Conservation (phyloP, 352 stramenopile genomes). For the Phytophthora fragariae region DNA sequence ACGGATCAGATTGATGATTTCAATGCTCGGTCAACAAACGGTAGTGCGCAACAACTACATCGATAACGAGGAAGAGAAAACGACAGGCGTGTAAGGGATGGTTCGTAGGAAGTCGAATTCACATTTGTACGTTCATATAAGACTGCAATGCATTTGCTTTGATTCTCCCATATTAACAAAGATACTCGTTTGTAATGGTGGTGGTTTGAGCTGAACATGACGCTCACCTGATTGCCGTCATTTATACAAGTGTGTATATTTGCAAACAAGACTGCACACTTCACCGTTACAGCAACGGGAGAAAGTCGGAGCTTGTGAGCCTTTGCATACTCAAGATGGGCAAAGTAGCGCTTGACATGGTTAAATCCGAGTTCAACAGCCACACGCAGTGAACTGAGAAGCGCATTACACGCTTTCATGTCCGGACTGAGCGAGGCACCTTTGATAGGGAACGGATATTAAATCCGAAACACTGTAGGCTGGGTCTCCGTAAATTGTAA, state of each 20-base stretch:
- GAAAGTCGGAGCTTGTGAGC: neutral
- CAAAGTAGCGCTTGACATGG: neutral
- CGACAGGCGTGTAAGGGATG: too few species aligned
- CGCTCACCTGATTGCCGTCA: too few species aligned
- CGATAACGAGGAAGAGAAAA: too few species aligned
- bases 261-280: neutral
- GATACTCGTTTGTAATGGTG: neutral
- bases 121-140: too few species aligned
- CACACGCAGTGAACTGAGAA: neutral
- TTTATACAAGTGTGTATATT: neutral
- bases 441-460: neutral
- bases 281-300: neutral
- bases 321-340: neutral
- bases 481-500: conserved; percentile 14
- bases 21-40: neutral
- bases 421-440: neutral
- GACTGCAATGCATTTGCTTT: too few species aligned
- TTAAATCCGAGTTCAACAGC: neutral
- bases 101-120: too few species aligned
- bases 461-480: neutral
- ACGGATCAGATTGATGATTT: neutral
- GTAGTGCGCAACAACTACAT: too few species aligned
- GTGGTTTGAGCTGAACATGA: neutral
- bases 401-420: neutral
- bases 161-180: neutral